Base-by-base conservation (phyloP, 2,329 filamentous ascomycete genomes). In the Xylariaceae sp. region DNA sequence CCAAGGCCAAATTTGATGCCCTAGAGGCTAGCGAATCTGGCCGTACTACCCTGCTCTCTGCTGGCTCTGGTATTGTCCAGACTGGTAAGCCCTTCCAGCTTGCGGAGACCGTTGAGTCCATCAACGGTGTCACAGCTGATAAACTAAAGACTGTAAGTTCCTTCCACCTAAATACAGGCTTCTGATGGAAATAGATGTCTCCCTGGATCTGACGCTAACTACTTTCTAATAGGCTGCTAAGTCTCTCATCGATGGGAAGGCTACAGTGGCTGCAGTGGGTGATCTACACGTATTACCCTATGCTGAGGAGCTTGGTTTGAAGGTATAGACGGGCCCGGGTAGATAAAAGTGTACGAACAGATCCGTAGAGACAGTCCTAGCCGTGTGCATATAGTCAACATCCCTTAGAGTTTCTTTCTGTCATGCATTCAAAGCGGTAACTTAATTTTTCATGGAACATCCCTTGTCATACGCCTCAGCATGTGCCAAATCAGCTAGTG, bases 261-360 rank as follows among this genome's bases (percentile, higher is more conserved):
- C 90, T 36, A 83, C 87, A 38, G 85, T 96, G 48, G 84, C 88
- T 47, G 76, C 87, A 43, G 88, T 97, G 48, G 92, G 92, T 65
- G 92, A 98, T 64, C 76, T 98, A 56, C 84, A 87, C 66, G 76
- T 83, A 57, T 80, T 98, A 61, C 92, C 92, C 41, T 98, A 83
- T 62, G 92, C 88, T 52, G 86, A 89, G 69, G 92, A 98, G 62
- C 74, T 98, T 64, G 94, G 90, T 56, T 78, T 98, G 62, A 87
- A 83, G 65, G 88, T 95, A 77, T 98, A 94, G 78, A 78, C 31
- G 44, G 49, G 49, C 13, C 12, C 49, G 52, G 42, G 40, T 43
- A 41, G 59, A 59, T 55, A 55, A 50, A 55, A 55, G 43, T 68
- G 64, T 68, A 68, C 57, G 61, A 68, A 65, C 59, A 68, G 55